A percentile compares a stretch with the other conserved stretches of the same genome.
Evolutionary conservation across 2,329 filamentous ascomycete species (phyloP).

Genomic region (Aspergillus carbonarius): DNA sequence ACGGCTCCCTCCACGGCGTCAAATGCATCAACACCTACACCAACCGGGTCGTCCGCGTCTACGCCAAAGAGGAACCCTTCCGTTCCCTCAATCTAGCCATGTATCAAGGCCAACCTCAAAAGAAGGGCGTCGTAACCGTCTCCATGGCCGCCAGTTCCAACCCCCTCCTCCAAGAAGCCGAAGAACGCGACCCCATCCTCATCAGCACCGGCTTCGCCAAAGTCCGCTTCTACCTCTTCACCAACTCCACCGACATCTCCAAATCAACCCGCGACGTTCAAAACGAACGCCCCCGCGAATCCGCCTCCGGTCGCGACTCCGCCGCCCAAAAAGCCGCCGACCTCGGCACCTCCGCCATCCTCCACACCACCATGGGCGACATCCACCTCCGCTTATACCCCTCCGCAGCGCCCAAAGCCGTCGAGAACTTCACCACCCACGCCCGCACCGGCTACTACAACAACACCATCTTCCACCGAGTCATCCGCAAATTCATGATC

Average conservation of each 20-base stretch:
- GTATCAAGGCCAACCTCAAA: slow-evolving; percentile 94
- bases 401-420: slow-evolving; percentile 85
- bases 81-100: slow-evolving; percentile 78
- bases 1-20: slow-evolving; percentile 85
- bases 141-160: slow-evolving; percentile 97
- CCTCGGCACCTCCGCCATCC: slow-evolving; percentile 73
- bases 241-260: slow-evolving; percentile 78
- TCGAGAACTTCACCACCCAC: slow-evolving; percentile 97
- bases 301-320: slow-evolving; percentile 49
- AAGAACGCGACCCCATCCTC: slow-evolving; percentile 85
- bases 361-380: slow-evolving; percentile 93
- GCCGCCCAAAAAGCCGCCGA: slow-evolving; percentile 63
- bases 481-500: slow-evolving; percentile 99
- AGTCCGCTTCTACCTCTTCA: slow-evolving; percentile 96
- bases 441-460: slow-evolving; percentile 92
- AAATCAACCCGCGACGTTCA: slow-evolving; percentile 87
- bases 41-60: slow-evolving; percentile 86
- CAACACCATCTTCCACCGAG: slow-evolving; percentile 92
- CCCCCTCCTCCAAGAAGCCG: slow-evolving; percentile 87
- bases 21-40: slow-evolving; percentile 97
- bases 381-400: slow-evolving; percentile 93
- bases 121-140: slow-evolving; percentile 88
- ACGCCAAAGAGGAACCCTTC: slow-evolving; percentile 85
- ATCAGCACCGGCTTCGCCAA: slow-evolving; percentile 81
- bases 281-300: slow-evolving; percentile 81